phyloP scores from a whole-genome alignment of 495 filamentous ascomycete genomes.

The Xylaria venustula region DNA sequence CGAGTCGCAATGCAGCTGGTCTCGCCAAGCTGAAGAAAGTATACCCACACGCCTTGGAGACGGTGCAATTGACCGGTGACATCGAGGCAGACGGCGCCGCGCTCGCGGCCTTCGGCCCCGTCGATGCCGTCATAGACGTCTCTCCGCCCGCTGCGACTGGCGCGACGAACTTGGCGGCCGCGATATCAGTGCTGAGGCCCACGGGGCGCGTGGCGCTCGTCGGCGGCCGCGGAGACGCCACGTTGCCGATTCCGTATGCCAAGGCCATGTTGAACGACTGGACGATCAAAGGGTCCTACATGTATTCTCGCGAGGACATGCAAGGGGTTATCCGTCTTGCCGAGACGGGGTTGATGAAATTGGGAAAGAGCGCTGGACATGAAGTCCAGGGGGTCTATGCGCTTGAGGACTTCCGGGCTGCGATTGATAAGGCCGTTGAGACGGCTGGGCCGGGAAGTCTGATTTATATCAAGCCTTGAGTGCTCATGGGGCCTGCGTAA shows the following conservation, averaged over 20 bases:
- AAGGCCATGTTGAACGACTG: slow-evolving; percentile 27
- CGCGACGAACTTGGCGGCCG: slow-evolving; percentile 35
- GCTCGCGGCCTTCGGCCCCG: slow-evolving; percentile 27
- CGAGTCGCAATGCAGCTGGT: slow-evolving; percentile 43
- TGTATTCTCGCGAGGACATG: slow-evolving; percentile 36
- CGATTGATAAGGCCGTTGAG: slow-evolving; percentile 15
- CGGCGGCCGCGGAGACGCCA: slow-evolving; percentile 34
- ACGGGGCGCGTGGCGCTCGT: slow-evolving; percentile 44
- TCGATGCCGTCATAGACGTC: slow-evolving; percentile 51
- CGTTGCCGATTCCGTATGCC: slow-evolving; percentile 1
- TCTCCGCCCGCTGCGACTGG: slow-evolving; percentile 38
- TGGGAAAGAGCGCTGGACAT: slow-evolving; percentile 35
- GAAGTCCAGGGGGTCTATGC: slow-evolving; percentile 29
- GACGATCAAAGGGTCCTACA: slow-evolving; percentile 38
- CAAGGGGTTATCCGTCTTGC: neutral
- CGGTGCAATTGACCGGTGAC: slow-evolving; percentile 42
- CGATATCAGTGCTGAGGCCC: slow-evolving; percentile 32
- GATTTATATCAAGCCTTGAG: slow-evolving; percentile 8
- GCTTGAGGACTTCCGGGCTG: slow-evolving; percentile 32
- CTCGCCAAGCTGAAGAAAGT: slow-evolving; percentile 23
- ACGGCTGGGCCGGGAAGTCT: neutral
- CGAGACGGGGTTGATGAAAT: slow-evolving; percentile 14
- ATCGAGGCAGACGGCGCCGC: slow-evolving; percentile 34
- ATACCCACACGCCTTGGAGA: slow-evolving; percentile 20
- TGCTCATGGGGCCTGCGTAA: too few relatives aligned